Base-by-base conservation (phyloP, 23 red algal genomes). In the Pyropia haitanensis region DNA sequence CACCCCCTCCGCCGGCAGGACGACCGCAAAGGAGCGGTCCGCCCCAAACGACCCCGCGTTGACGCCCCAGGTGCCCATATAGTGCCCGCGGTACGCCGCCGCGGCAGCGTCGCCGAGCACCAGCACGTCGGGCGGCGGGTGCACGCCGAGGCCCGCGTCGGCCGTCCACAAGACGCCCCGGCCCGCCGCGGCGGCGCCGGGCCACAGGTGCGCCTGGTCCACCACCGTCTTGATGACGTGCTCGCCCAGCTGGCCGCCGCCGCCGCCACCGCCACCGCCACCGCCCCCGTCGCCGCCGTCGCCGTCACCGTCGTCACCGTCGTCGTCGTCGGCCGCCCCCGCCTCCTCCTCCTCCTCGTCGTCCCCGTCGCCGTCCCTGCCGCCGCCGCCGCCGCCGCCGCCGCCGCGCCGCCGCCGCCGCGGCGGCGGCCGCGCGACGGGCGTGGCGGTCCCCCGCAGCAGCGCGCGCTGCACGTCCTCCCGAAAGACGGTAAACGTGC, bases 181-280 rank as follows among this genome's bases (percentile, higher is more conserved):
- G 4, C 39, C 39, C 16, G 75, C 69, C 14, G 80, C 64, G n/a
- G 65, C 46, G 2, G 88, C 68, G 12, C 81, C 56, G 6, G 88
- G 88, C 53, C 79, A 85, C 39, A 94, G 57, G 50, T 94, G 78
- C 28, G 70, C 70, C 69, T 94, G 88, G 60, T 94, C 88, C 32
- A 71, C 71, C 17, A 84, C 58, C 20, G 88, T 64, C 68, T 94
- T 79, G 28, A 94, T 51, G 21, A 94, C 33, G 66, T 89, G 84
- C 53, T 78, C 67, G 33, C 53, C 61, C 52, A 75, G 76, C 32
- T 63, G 58, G 3, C 68, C 72, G 32, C 29, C 57, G 12, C 57
- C 29, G n/a, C n/a, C n/a, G n/a, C n/a, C n/a, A n/a, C n/a, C n/a
- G n/a, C n/a, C n/a, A n/a, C n/a, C n/a, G n/a, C n/a, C 29, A 5